These are phyloP conservation scores for Phlegmacium glaucopus DNA, from an alignment of 768 basidiomycete species.

Conservation along the genomic window DNA sequence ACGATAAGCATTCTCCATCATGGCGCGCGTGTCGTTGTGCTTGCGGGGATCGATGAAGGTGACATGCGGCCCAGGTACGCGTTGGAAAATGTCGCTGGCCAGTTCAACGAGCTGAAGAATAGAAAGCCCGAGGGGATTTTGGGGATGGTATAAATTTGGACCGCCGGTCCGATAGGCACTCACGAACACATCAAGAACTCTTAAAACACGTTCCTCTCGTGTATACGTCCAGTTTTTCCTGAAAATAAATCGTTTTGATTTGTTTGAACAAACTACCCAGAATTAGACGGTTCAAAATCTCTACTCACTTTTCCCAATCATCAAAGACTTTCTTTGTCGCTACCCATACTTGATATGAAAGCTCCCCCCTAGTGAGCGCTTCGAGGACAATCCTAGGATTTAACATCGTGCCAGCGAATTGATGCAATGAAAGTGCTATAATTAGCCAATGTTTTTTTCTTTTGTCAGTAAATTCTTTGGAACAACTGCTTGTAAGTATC, in stretches of 20 bases:
- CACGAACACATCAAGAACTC: constrained; percentile 27
- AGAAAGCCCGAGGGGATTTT: constrained; percentile 3
- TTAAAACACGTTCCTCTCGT: constrained; percentile 5
- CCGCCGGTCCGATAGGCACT: constrained; percentile 15
- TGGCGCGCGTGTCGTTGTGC: constrained; percentile 30
- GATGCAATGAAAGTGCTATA: constrained; percentile 14
- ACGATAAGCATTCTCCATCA: constrained; percentile 41
- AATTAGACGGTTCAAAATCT: neutral
- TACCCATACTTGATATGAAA: constrained; percentile 30
- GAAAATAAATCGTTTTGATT: neutral
- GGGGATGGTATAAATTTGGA: constrained; percentile 1
- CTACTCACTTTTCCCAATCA: constrained; percentile 6
- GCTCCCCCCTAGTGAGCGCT: constrained; percentile 10
- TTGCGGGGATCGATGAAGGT: constrained; percentile 49
- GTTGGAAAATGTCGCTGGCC: constrained; percentile 39
- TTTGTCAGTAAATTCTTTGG: neutral
- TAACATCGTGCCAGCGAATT: constrained; percentile 26
- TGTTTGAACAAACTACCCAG: too few relatives aligned
- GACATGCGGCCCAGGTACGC: constrained; percentile 45
- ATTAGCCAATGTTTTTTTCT: constrained; percentile 1
- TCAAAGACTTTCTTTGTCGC: constrained; percentile 28
- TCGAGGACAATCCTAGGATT: constrained; percentile 17
- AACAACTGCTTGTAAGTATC: constrained; percentile 5
- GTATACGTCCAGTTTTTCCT: constrained; percentile 2
- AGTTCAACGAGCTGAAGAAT: constrained; percentile 47